Conservation (phyloP, 208 protist genomes). For the Acanthamoeba culbertsoni region DNA sequence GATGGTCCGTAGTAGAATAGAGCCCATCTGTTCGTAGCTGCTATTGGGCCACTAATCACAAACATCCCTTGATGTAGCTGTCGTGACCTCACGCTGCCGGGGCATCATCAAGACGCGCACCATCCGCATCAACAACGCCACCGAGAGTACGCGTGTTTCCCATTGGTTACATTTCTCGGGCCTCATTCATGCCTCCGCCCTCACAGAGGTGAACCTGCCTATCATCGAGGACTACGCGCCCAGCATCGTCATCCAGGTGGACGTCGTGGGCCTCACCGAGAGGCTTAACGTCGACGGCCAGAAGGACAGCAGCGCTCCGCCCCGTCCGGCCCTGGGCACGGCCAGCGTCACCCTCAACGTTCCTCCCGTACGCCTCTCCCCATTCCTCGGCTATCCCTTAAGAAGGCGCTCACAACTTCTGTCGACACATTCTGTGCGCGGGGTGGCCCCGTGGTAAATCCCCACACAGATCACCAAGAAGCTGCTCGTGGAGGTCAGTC, state of each 20-base stretch:
- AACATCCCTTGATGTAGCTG: neutral
- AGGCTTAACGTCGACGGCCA: constrained; percentile 45
- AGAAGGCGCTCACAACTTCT: too few relatives aligned
- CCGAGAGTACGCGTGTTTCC: neutral
- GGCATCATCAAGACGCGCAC: constrained; percentile 55
- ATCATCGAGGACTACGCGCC: constrained; percentile 60
- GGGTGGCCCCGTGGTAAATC: too few relatives aligned
- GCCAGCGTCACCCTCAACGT: constrained; percentile 45
- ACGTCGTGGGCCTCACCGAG: constrained; percentile 13
- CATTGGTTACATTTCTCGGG: neutral
- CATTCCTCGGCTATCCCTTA: neutral
- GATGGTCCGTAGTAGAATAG: constrained; percentile 46
- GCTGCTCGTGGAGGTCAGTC: neutral
- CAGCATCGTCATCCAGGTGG: constrained; percentile 55
- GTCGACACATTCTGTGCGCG: too few relatives aligned
- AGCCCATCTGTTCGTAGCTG: neutral
- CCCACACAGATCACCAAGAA: constrained; percentile 27
- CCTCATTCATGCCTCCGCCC: neutral
- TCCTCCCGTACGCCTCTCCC: neutral
- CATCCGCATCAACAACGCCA: neutral
- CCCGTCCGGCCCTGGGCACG: constrained; percentile 43
- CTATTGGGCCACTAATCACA: neutral
- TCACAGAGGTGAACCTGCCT: neutral
- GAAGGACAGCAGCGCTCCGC: neutral
- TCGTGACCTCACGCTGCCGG: constrained; percentile 33